Conservation (phyloP, 2,329 filamentous ascomycete species). For the Myriangium duriaei region DNA sequence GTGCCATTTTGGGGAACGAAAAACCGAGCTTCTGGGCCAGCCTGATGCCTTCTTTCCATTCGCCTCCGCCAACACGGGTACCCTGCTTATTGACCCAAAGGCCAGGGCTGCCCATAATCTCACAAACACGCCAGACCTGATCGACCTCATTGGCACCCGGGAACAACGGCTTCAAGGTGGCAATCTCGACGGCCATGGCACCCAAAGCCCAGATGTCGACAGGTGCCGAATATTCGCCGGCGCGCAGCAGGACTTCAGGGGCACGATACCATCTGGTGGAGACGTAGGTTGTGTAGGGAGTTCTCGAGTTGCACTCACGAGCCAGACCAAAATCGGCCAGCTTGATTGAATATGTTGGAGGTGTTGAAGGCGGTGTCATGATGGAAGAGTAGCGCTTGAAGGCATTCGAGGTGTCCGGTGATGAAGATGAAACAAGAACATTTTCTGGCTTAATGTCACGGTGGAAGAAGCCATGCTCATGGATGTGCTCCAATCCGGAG, state of each 20-base stretch:
- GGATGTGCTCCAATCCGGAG: constrained; percentile 90
- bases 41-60: constrained; percentile 90
- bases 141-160: constrained; percentile 97
- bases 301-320: constrained; percentile 90
- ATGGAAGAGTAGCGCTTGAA: constrained; percentile 89
- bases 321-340: constrained; percentile 97
- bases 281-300: constrained; percentile 96
- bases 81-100: constrained; percentile 96
- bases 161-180: constrained; percentile 91
- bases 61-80: constrained; percentile 76
- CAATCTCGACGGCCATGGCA: constrained; percentile 96
- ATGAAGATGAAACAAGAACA: constrained; percentile 87
- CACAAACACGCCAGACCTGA: constrained; percentile 96
- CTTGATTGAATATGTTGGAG: constrained; percentile 89
- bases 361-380: constrained; percentile 88
- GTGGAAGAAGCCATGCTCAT: constrained; percentile 95
- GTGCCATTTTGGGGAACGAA: constrained; percentile 98
- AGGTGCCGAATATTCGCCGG: constrained; percentile 91
- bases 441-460: constrained; percentile 99
- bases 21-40: constrained; percentile 94
- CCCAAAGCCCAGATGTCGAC: constrained; percentile 98
- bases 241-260: constrained; percentile 83
- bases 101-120: constrained; percentile 97
- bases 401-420: constrained; percentile 67
- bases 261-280: constrained; percentile 94